phyloP scores from a whole-genome alignment of 2,329 filamentous ascomycete genomes.

The Chrysoporthe cubensis region DNA sequence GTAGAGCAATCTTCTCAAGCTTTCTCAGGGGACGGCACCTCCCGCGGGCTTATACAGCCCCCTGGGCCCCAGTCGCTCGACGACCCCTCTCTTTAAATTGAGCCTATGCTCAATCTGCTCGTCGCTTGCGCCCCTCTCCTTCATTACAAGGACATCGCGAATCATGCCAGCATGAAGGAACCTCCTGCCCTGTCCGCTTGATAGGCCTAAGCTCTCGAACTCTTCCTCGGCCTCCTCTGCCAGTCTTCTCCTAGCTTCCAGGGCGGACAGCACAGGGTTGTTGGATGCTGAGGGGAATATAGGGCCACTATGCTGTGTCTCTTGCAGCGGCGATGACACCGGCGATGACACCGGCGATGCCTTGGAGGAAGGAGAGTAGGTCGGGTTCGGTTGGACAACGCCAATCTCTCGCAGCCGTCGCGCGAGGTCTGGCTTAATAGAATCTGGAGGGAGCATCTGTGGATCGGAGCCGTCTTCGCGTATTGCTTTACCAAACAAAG shows the following conservation, averaged over 20 bases:
- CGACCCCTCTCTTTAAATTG: slow-evolving; percentile 49
- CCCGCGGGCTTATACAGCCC: slow-evolving; percentile 46
- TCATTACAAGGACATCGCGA: slow-evolving; percentile 50
- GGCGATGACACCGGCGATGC: slow-evolving; percentile 34
- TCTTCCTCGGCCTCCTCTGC: slow-evolving; percentile 50
- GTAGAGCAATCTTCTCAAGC: not conserved
- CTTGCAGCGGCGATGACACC: slow-evolving; percentile 17
- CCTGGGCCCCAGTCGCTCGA: slow-evolving; percentile 48
- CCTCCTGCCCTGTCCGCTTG: slow-evolving; percentile 43
- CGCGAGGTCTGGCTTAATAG: slow-evolving; percentile 49
- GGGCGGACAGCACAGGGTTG: slow-evolving; percentile 53
- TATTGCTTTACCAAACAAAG: slow-evolving; percentile 40
- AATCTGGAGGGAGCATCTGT: slow-evolving; percentile 39
- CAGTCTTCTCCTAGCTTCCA: slow-evolving; percentile 52
- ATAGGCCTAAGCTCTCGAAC: slow-evolving; percentile 44
- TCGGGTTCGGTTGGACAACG: slow-evolving; percentile 58
- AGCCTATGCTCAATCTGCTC: slow-evolving; percentile 52
- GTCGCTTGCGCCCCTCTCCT: slow-evolving; percentile 43
- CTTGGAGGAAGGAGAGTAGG: slow-evolving; percentile 56
- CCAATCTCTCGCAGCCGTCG: slow-evolving; percentile 58
- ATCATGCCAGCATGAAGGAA: slow-evolving; percentile 54
- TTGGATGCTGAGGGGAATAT: slow-evolving; percentile 38
- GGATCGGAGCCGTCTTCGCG: slow-evolving; percentile 46
- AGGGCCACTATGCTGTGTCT: slow-evolving; percentile 27
- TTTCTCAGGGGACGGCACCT: slow-evolving; percentile 24